Conservation (phyloP, 129 eudicot genomes). For the Cynara cardunculus region DNA sequence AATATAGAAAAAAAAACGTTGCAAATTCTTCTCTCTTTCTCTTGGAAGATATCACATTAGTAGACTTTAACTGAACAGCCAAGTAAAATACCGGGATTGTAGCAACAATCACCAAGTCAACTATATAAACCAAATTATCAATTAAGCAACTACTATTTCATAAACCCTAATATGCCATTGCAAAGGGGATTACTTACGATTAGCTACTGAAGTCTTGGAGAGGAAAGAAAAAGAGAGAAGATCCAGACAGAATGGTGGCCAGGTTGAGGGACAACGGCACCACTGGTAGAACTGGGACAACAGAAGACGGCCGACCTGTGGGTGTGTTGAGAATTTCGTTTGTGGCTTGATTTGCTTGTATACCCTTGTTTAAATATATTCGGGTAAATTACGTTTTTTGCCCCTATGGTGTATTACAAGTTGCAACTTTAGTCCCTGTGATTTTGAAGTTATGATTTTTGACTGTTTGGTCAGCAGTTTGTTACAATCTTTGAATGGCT, state of each 20-base stretch:
- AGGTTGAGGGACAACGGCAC: constrained; percentile 7
- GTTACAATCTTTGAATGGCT: too few relatives aligned
- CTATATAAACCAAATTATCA: not conserved
- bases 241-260: not conserved
- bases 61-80: not conserved
- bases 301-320: constrained; percentile 1
- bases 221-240: not conserved
- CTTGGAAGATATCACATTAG: not conserved
- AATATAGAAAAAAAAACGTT: not conserved
- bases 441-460: too few relatives aligned
- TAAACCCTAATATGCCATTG: not conserved
- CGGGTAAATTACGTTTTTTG: not conserved
- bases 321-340: not conserved
- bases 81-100: not conserved
- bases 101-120: not conserved
- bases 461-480: too few relatives aligned
- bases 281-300: constrained; percentile 6
- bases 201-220: not conserved
- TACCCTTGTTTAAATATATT: not conserved
- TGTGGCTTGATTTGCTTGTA: constrained; percentile 22
- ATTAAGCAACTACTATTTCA: not conserved
- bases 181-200: constrained; percentile 18
- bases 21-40: not conserved
- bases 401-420: too few relatives aligned
- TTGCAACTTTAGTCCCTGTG: too few relatives aligned